These are phyloP conservation scores for Aspergillus aculeatus DNA, from an alignment of 2,329 filamentous ascomycete species.

Conservation along the genomic window DNA sequence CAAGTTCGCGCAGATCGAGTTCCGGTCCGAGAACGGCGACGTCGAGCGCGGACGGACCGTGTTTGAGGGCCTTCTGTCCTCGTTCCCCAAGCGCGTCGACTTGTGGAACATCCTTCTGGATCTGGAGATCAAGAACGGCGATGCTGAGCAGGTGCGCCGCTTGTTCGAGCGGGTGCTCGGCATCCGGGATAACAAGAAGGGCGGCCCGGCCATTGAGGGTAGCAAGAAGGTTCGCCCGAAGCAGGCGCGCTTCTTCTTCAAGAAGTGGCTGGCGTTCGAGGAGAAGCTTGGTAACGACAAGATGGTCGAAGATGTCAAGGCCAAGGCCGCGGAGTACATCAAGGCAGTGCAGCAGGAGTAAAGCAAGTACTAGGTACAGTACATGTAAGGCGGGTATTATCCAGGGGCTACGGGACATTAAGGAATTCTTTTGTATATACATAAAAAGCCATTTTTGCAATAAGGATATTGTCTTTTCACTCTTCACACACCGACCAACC, in stretches of 20 bases:
- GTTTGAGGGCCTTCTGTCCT: constrained; percentile 81
- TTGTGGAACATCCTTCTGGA: constrained; percentile 92
- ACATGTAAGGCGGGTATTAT: constrained; percentile 6
- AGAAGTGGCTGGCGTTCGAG: constrained; percentile 89
- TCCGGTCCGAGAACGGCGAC: constrained; percentile 77
- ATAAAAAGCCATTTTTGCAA: constrained; percentile 4
- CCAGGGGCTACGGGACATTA: neutral
- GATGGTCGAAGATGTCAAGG: constrained; percentile 68
- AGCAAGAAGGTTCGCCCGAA: constrained; percentile 73
- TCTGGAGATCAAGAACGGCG: constrained; percentile 67
- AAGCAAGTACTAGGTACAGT: neutral
- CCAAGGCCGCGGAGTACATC: constrained; percentile 69
- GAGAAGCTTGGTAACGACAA: constrained; percentile 67
- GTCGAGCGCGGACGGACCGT: constrained; percentile 90
- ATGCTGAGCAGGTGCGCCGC: constrained; percentile 65
- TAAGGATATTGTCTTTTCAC: neutral
- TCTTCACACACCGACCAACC: neutral
- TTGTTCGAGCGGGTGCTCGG: constrained; percentile 75
- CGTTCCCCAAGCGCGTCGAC: constrained; percentile 85
- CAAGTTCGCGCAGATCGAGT: constrained; percentile 90
- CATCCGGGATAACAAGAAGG: constrained; percentile 43
- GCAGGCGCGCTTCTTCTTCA: constrained; percentile 84
- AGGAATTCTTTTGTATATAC: constrained; percentile 8
- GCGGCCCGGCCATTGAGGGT: constrained; percentile 27
- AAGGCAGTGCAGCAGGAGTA: constrained; percentile 41